These are phyloP conservation scores for Blastosporella zonata DNA, from an alignment of 1,284 basidiomycete species.

Conservation along the genomic window DNA sequence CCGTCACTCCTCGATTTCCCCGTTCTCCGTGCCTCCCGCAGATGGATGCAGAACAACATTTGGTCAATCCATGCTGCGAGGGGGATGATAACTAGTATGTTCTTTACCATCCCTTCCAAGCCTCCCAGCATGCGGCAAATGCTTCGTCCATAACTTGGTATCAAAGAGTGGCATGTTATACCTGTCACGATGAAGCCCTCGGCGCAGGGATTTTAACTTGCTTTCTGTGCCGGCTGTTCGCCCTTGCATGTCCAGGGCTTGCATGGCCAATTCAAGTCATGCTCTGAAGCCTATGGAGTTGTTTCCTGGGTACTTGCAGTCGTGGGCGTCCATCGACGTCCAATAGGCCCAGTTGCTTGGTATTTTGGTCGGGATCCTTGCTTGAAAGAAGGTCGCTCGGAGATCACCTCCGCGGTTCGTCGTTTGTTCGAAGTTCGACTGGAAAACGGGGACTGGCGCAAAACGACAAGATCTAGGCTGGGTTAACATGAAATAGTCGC, in stretches of 20 bases:
- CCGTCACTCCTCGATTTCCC: not conserved
- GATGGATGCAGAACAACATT: not conserved
- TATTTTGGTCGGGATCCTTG: not conserved
- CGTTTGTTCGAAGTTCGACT: not conserved
- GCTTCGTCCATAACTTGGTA: slow-evolving; percentile 2
- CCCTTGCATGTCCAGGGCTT: not conserved
- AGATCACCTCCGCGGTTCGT: not conserved
- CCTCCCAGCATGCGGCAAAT: slow-evolving; percentile 4
- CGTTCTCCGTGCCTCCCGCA: not conserved
- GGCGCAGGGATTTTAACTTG: not conserved
- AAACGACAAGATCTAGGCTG: not conserved
- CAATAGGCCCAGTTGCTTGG: not conserved
- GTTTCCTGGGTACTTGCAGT: not conserved
- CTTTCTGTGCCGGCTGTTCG: not conserved
- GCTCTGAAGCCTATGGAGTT: not conserved
- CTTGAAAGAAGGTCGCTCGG: slow-evolving; percentile 2
- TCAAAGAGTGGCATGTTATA: slow-evolving; percentile 5
- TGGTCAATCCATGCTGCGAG: not conserved
- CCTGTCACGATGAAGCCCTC: not conserved
- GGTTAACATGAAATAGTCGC: not conserved
- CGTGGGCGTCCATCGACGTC: slow-evolving; percentile 1
- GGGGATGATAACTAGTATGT: not conserved
- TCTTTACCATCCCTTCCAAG: slow-evolving; percentile 1
- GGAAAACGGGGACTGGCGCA: not conserved
- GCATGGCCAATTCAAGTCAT: not conserved